Base-by-base conservation (phyloP, 768 basidiomycete genomes). In the Hypsizygus marmoreus region DNA sequence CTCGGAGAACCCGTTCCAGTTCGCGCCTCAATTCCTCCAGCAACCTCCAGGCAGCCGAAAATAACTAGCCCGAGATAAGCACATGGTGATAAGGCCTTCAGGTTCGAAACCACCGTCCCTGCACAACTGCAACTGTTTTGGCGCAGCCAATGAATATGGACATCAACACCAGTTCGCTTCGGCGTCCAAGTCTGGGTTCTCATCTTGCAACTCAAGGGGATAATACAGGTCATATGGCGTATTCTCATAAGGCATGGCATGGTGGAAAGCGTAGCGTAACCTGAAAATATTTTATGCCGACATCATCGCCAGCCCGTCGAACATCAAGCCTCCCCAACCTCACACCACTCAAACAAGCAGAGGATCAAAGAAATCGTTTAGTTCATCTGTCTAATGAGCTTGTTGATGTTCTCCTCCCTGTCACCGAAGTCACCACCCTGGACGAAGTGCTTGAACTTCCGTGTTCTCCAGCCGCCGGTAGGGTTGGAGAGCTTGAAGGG, bases 401-500 rank as follows among this genome's bases (percentile, higher is more conserved):
- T 88, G 84, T 97, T 95, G 80, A 99, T 98, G 80, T 91, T 90
- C 60, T 74, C 74, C 75, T 98, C 95, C 68, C 97, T 86, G 79
- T 97, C 85, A 72, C 97, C 97, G 67, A 93, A 90, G 77, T 97
- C 94, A 73, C 95, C 95, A 61, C 94, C 94, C 80, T 94, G 82
- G 50, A 97, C 82, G 67, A 79, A 97, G 76, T 93, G 91, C 76
- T 89, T 95, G 84, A 97, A 97, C 75, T 98, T 98, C 68, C 93
- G 83, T 67, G 82, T 85, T 75, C 92, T 87, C 95, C 94, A 99
- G 58, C 97, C 97, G 56, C 97, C 95, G 55, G 82, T 97, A 45
- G 97, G 95, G 84, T 97, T 97, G 62, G 94, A 97, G 53, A 99
- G 89, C 70, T 99, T 99, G 83, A 99, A 97, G 19, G 97, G 97